A percentile compares a stretch with the other conserved stretches of the same genome.
Evolutionary conservation across 805 yeast species (phyloP).

Genomic region (Kuraishia borneana): DNA sequence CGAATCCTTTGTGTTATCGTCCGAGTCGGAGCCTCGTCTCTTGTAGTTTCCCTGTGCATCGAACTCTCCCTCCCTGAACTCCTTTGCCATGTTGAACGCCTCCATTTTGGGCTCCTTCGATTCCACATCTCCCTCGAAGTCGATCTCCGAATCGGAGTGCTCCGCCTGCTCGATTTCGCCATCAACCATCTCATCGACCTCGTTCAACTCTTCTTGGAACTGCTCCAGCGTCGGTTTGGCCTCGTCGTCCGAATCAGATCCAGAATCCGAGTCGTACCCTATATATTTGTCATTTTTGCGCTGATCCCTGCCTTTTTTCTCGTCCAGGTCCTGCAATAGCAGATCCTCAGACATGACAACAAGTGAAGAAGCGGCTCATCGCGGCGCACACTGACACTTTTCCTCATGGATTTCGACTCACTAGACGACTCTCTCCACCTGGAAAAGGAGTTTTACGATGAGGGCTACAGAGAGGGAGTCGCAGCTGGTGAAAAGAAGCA

Average conservation of each 20-base stretch:
- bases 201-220: constrained; percentile 20
- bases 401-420: constrained; percentile 25
- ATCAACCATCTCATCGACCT: constrained; percentile 26
- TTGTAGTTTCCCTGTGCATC: constrained; percentile 53
- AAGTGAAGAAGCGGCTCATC: too few species aligned
- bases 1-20: constrained; percentile 21
- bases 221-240: constrained; percentile 7
- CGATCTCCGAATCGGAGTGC: too few species aligned
- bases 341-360: constrained; percentile 7
- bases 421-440: constrained; percentile 42
- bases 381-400: too few species aligned
- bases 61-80: constrained; percentile 45
- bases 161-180: too few species aligned
- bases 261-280: constrained; percentile 13
- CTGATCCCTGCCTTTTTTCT: constrained; percentile 4
- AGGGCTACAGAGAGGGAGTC: constrained; percentile 67
- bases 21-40: constrained; percentile 15
- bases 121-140: constrained; percentile 10
- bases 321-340: constrained; percentile 10
- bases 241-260: constrained; percentile 10
- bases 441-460: constrained; percentile 52
- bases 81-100: constrained; percentile 49
- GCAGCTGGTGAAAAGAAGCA: constrained; percentile 49
- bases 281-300: constrained; percentile 4
- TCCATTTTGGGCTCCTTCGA: constrained; percentile 35